Base-by-base conservation (phyloP, 2,329 filamentous ascomycete species). In the Aciculosporium take region DNA sequence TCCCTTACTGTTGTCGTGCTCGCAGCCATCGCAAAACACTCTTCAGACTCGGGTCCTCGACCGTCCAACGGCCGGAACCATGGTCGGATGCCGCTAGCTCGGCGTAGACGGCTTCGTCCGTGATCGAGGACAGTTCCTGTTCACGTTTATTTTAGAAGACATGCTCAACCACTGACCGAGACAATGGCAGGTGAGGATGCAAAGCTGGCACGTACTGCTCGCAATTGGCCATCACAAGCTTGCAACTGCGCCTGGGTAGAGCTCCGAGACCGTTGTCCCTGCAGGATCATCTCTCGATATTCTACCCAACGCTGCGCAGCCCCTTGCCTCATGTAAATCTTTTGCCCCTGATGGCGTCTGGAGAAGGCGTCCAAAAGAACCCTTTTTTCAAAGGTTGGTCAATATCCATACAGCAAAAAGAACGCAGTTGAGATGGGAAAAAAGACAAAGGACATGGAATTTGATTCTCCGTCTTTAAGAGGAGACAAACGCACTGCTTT, bases 301-400 rank as follows among this genome's bases (percentile, higher is more conserved):
- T 69, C 63, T 44, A 79, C 56, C 75, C 76, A 80, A 49, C 68
- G 61, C 56, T 76, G 72, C 28, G 72, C 74, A 23, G 74, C 75
- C 21, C 62, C 64, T 54, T 80, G 76, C 27, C 75, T 68, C 44
- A 76, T 62, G 49, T 73, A 76, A 49, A 80, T 80, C 62, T 79
- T 80, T 49, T 77, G 75, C 23, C 63, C 74, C 51, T 79, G 72
- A 56, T 80, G 76, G 39, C 76, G 66, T 49, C 76, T 67, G 7
- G 74, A 65, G 50, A 69, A 76, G 18, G 74, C 72, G 50, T 81
- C 76, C 31, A 80, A 63, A 37, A 71, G 61, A 44, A 79, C 66
- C 51, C 74, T 77, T 45, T 44, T 12, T 4, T 9, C 2, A 3
- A n/a, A 20, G 7, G 7, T 42, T 30, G 28, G 42, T 15, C 35